A percentile compares a stretch with the other conserved stretches of the same genome.
Evolutionary conservation across 2,329 filamentous ascomycete genomes (phyloP).

Genomic region (Fusarium hostae): DNA sequence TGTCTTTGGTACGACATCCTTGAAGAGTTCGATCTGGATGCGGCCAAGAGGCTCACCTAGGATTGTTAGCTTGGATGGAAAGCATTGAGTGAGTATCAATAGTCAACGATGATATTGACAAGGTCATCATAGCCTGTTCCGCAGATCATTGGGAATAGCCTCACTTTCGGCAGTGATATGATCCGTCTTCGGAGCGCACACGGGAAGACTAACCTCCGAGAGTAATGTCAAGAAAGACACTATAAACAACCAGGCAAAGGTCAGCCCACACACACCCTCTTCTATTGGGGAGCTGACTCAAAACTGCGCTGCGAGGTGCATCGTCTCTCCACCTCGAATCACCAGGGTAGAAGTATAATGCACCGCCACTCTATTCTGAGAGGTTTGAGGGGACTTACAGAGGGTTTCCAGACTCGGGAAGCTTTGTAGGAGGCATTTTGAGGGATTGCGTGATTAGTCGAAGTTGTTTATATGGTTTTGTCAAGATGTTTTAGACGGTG

Average conservation of each 20-base stretch:
- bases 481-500: conserved; percentile 6
- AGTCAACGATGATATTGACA: background rate
- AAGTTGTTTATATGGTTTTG: conserved; percentile 2
- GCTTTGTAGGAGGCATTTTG: conserved; percentile 57
- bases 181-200: conserved; percentile 20
- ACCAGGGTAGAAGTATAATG: conserved; percentile 22
- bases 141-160: conserved; percentile 29
- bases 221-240: conserved; percentile 81
- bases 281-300: conserved; percentile 28
- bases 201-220: conserved; percentile 70
- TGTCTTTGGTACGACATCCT: conserved; percentile 83
- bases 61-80: background rate
- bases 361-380: conserved; percentile 23
- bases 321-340: conserved; percentile 32
- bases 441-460: background rate
- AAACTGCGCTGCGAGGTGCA: conserved; percentile 18
- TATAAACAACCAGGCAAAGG: conserved; percentile 42
- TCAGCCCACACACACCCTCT: conserved; percentile 39
- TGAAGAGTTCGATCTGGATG: conserved; percentile 91
- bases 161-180: conserved; percentile 16
- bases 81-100: background rate
- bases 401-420: conserved; percentile 60
- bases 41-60: conserved; percentile 86
- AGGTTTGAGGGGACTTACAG: conserved; percentile 51
- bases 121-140: background rate